Percentiles rank a stretch among this genome's conserved stretches.
phyloP scores from a whole-genome alignment of 2,329 filamentous ascomycete species.

The Neurospora sp. region DNA sequence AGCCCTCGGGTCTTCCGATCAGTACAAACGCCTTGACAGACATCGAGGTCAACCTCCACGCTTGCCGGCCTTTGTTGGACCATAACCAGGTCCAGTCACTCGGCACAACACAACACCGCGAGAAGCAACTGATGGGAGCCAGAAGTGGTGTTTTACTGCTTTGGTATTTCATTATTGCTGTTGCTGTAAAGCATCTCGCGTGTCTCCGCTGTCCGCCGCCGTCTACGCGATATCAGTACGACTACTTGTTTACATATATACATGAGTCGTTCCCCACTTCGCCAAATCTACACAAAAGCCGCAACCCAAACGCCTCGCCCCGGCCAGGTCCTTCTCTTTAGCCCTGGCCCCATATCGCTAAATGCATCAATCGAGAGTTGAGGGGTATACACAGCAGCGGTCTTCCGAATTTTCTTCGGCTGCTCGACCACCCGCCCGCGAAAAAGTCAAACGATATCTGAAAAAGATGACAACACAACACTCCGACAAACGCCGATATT shows the following conservation, averaged over 20 bases:
- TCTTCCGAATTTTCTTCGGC: slow-evolving; percentile 2
- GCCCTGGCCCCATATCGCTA: slow-evolving; percentile 15
- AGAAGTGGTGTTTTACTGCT: background rate
- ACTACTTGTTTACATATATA: slow-evolving; percentile 11
- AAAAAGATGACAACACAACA: background rate
- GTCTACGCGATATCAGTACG: background rate
- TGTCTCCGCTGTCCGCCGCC: background rate
- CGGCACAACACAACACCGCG: background rate
- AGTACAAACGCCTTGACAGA: background rate
- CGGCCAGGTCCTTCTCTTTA: slow-evolving; percentile 10
- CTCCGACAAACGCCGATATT: background rate
- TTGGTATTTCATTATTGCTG: background rate
- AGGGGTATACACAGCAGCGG: slow-evolving; percentile 16
- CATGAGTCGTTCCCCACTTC: slow-evolving; percentile 9
- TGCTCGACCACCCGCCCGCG: background rate
- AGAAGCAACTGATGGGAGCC: background rate
- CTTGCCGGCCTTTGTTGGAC: background rate
- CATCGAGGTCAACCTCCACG: background rate
- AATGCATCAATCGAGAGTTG: slow-evolving; percentile 18
- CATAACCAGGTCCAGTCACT: background rate
- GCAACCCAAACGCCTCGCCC: slow-evolving; percentile 18
- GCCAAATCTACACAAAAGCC: slow-evolving; percentile 18
- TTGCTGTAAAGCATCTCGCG: background rate
- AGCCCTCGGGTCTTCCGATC: background rate
- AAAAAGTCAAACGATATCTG: background rate